A percentile compares a stretch with the other conserved stretches of the same genome.
These are phyloP conservation scores for Zopfochytrium polystomum DNA, from an alignment of 371 early-diverging fungal genomes.

Conservation along the genomic window DNA sequence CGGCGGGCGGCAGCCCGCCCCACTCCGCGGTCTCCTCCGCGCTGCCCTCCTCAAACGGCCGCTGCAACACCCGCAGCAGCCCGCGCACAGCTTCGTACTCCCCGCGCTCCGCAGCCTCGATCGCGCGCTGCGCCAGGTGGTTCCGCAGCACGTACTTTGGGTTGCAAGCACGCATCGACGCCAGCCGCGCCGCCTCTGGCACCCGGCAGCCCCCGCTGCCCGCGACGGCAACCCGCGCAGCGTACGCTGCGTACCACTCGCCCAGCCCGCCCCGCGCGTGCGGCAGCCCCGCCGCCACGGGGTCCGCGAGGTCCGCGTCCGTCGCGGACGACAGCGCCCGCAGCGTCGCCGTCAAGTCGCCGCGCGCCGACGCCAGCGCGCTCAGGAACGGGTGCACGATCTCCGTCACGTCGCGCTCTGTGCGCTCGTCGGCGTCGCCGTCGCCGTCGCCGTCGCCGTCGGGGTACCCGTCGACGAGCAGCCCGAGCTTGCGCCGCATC, in stretches of 20 bases:
- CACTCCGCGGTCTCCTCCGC: slow-evolving; percentile 18
- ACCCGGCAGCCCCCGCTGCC: too few species aligned
- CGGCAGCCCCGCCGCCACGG: not conserved
- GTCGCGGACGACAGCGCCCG: slow-evolving; percentile 43
- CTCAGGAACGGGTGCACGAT: slow-evolving; percentile 60
- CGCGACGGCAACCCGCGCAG: too few species aligned
- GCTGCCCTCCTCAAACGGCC: slow-evolving; percentile 35
- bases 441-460: too few species aligned
- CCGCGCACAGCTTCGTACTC: too few species aligned
- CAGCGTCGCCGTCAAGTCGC: slow-evolving; percentile 71
- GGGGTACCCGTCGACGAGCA: too few species aligned
- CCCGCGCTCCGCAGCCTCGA: slow-evolving; percentile 29
- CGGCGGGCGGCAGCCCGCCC: slow-evolving; percentile 25
- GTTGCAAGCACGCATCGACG: slow-evolving; percentile 28
- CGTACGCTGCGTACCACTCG: not conserved
- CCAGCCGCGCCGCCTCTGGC: slow-evolving; percentile 10
- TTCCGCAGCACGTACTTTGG: slow-evolving; percentile 39
- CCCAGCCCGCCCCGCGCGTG: slow-evolving; percentile 3
- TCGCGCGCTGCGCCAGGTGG: slow-evolving; percentile 34
- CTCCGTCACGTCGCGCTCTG: slow-evolving; percentile 53
- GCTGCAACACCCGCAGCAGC: slow-evolving; percentile 31
- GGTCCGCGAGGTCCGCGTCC: not conserved
- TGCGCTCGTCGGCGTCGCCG: too few species aligned
- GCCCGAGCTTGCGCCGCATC: slow-evolving; percentile 33
- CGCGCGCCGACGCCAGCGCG: slow-evolving; percentile 50